These are phyloP conservation scores for Botryotinia narcissicola DNA, from an alignment of 2,329 filamentous ascomycete species.

Conservation along the genomic window DNA sequence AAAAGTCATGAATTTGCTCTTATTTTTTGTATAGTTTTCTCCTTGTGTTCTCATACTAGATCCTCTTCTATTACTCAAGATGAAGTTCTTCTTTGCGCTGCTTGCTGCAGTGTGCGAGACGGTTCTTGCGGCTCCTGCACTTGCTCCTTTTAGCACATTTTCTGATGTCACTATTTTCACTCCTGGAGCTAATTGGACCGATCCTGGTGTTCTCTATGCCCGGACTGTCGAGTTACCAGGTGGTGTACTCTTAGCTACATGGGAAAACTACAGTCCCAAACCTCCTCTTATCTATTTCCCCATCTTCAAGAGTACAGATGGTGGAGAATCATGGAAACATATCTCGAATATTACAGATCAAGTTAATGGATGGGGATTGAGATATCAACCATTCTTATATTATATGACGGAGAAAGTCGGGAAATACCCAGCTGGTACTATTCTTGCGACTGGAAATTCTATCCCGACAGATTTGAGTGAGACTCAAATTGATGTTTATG, in stretches of 20 bases:
- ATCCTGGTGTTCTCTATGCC: conserved; percentile 38
- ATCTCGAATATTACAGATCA: conserved; percentile 62
- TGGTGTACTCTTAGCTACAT: conserved; percentile 51
- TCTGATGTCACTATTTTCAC: conserved; percentile 35
- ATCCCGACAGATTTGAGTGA: conserved; percentile 52
- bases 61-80: conserved; percentile 13
- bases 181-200: conserved; percentile 34
- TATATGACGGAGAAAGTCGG: conserved; percentile 58
- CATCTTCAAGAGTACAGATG: conserved; percentile 52
- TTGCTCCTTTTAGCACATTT: conserved; percentile 33
- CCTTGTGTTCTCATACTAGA: background rate
- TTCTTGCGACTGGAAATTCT: conserved; percentile 52
- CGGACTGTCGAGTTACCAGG: conserved; percentile 39
- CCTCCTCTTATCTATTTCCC: conserved; percentile 52
- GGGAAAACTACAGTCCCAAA: conserved; percentile 57
- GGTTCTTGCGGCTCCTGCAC: conserved; percentile 25
- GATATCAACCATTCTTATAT: conserved; percentile 69
- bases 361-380: conserved; percentile 61
- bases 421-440: conserved; percentile 58
- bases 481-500: conserved; percentile 70
- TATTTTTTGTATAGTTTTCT: background rate
- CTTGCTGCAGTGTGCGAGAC: conserved; percentile 26
- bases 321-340: conserved; percentile 60
- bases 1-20: conserved; percentile 3
- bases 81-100: conserved; percentile 29